A percentile compares a stretch with the other conserved stretches of the same genome.
Conservation (phyloP, 1,139 yeast species). For the Diutina rugosa region DNA sequence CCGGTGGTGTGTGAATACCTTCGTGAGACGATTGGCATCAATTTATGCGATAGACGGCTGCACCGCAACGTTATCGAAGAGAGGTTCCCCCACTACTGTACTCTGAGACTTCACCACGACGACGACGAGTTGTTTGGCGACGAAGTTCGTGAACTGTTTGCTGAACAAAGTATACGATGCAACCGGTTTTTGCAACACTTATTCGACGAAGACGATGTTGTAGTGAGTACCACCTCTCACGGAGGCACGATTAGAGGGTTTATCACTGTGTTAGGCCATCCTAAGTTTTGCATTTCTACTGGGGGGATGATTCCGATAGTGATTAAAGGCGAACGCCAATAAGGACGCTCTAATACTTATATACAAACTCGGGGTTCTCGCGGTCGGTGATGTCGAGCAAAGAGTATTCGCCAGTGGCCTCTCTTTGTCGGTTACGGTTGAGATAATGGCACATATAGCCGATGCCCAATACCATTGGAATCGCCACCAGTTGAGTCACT, state of each 20-base stretch:
- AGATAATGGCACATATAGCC: conserved; percentile 15
- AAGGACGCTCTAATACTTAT: not conserved
- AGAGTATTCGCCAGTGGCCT: not conserved
- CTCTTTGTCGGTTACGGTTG: conserved; percentile 7
- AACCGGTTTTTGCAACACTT: conserved; percentile 35
- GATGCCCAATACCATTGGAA: conserved; percentile 17
- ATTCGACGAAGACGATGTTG: conserved; percentile 22
- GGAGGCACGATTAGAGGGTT: conserved; percentile 49
- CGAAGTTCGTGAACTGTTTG: conserved; percentile 28
- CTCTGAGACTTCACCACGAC: conserved; percentile 29
- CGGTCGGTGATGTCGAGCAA: conserved; percentile 1
- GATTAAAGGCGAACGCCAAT: conserved; percentile 13
- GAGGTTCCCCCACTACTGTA: conserved; percentile 20
- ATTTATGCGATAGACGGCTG: conserved; percentile 17
- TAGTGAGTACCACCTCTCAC: conserved; percentile 44
- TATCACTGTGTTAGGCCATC: conserved; percentile 38
- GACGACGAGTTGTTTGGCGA: conserved; percentile 31
- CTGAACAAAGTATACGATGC: conserved; percentile 38
- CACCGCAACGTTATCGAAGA: conserved; percentile 17
- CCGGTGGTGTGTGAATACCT: conserved; percentile 5
- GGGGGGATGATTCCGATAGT: conserved; percentile 60
- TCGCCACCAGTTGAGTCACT: conserved; percentile 16
- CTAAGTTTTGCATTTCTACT: conserved; percentile 42
- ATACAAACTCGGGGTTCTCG: not conserved
- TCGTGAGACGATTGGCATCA: conserved; percentile 9